phyloP scores from a whole-genome alignment of 2,329 filamentous ascomycete species.

The Ascochyta viciae-villosae region DNA sequence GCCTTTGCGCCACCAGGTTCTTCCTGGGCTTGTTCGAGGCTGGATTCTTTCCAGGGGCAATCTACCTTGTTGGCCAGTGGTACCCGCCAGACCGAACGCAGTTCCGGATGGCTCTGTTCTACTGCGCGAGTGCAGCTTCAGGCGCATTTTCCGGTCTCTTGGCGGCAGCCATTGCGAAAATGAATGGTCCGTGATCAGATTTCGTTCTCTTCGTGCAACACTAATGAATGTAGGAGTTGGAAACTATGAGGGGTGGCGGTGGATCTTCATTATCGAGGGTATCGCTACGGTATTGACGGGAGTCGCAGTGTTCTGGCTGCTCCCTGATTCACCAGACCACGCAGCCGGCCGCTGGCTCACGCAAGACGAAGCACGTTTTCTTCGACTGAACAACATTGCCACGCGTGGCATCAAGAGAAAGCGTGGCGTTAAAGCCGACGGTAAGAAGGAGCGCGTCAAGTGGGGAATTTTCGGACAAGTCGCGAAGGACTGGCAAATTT shows the following conservation, averaged over 20 bases:
- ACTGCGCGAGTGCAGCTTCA: constrained; percentile 61
- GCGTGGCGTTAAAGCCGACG: constrained; percentile 19
- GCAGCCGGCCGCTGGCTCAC: constrained; percentile 36
- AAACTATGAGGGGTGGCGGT: constrained; percentile 40
- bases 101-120: constrained; percentile 64
- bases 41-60: constrained; percentile 29
- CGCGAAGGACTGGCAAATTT: constrained; percentile 58
- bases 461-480: constrained; percentile 44
- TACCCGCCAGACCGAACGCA: constrained; percentile 63
- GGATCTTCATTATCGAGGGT: constrained; percentile 32
- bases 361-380: constrained; percentile 24
- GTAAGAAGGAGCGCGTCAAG: constrained; percentile 23
- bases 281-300: constrained; percentile 19
- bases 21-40: constrained; percentile 35
- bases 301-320: constrained; percentile 16
- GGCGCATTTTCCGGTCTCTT: constrained; percentile 65
- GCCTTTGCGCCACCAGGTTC: constrained; percentile 55
- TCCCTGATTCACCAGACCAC: constrained; percentile 28
- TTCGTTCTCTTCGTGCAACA: accelerated
- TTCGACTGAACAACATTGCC: constrained; percentile 17
- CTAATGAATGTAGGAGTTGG: constrained; percentile 41
- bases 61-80: constrained; percentile 65
- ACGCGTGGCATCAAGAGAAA: constrained; percentile 23
- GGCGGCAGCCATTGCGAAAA: constrained; percentile 62
- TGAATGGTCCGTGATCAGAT: constrained; percentile 51